Conservation (phyloP, 2,329 filamentous ascomycete genomes). For the Neonectria faginata region DNA sequence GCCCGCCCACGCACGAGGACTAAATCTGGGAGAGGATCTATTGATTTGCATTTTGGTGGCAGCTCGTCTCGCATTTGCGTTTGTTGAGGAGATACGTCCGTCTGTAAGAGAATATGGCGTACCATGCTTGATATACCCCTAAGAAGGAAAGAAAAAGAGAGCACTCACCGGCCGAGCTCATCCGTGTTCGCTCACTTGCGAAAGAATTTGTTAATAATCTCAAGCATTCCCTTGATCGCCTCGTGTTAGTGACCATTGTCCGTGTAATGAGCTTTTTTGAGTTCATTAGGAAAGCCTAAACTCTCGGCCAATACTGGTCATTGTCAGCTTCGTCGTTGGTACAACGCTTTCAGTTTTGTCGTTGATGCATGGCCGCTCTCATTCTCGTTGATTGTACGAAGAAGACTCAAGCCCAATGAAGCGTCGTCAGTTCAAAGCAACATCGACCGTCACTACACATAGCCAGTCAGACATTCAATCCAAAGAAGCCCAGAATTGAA, state of each 20-base stretch:
- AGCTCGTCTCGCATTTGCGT: constrained; percentile 24
- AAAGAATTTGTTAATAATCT: constrained; percentile 21
- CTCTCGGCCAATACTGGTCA: neutral
- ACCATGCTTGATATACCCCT: constrained; percentile 33
- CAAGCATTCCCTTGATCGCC: neutral
- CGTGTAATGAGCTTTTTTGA: neutral
- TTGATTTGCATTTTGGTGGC: constrained; percentile 32
- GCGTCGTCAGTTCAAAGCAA: no score
- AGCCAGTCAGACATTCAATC: no score
- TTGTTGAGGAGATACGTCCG: constrained; percentile 13
- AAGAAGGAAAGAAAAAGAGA: constrained; percentile 14
- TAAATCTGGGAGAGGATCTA: constrained; percentile 30
- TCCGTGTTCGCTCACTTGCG: constrained; percentile 5
- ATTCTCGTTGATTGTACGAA: no score
- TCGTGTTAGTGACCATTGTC: neutral
- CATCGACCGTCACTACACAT: no score
- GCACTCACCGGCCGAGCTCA: constrained; percentile 9
- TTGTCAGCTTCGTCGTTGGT: neutral
- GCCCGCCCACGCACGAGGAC: constrained; percentile 64
- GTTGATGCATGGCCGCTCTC: no score
- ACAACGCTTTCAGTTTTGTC: no score
- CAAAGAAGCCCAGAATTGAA: neutral
- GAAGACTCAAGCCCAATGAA: no score
- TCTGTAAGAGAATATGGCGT: constrained; percentile 17
- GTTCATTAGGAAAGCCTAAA: no score